Conservation (phyloP, 495 filamentous ascomycete species). For the Podospora anserina region DNA sequence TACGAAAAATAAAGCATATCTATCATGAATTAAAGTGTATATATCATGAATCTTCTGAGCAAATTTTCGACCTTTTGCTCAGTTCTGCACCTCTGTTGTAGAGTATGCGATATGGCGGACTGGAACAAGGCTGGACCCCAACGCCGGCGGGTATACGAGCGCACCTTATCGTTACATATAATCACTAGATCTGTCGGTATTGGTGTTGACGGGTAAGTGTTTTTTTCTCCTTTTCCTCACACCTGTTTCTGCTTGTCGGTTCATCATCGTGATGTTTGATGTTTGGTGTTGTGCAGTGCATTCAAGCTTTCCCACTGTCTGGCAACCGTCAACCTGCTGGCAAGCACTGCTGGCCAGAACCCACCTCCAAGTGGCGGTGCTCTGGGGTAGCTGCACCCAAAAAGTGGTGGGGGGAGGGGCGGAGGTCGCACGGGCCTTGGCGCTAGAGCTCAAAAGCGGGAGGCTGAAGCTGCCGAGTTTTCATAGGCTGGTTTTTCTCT, state of each 20-base stretch:
- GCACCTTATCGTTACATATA: too few species aligned
- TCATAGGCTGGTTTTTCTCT: constrained; percentile 19
- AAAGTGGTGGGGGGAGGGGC: neutral
- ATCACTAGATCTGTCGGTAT: too few species aligned
- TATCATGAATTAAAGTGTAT: neutral
- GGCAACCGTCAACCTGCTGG: neutral
- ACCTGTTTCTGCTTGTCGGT: neutral
- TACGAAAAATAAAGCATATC: neutral
- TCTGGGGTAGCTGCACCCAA: neutral
- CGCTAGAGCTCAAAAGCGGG: constrained; percentile 20
- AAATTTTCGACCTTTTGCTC: neutral
- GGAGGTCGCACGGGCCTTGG: constrained; percentile 5
- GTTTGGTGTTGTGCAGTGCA: neutral
- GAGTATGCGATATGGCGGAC: too few species aligned
- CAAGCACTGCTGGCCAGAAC: neutral
- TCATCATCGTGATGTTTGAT: neutral
- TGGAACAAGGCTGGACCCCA: too few species aligned
- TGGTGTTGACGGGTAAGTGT: too few species aligned
- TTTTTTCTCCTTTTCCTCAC: too few species aligned
- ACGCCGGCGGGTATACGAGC: too few species aligned
- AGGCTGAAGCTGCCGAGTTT: constrained; percentile 32
- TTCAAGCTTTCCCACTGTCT: neutral
- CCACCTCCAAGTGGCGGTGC: constrained; percentile 15
- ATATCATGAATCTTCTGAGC: neutral
- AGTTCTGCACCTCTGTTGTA: too few species aligned